phyloP scores from a whole-genome alignment of 768 basidiomycete genomes.

The Lactifluus echinatus region DNA sequence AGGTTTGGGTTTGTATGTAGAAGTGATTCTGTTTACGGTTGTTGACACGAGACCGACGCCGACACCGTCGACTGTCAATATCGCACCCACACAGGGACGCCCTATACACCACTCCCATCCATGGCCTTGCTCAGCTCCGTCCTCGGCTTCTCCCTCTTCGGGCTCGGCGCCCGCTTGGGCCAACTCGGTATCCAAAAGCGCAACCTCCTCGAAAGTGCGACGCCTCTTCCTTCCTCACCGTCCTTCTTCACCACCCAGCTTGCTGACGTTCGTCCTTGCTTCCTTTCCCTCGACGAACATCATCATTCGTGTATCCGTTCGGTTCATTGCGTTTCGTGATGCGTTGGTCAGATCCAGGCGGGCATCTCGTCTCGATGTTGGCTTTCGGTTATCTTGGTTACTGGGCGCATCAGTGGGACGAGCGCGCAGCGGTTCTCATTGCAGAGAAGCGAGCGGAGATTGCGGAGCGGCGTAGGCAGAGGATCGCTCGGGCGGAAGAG shows the following conservation, averaged over 20 bases:
- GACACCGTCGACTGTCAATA: not conserved
- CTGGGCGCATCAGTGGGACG: constrained; percentile 62
- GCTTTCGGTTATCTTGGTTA: constrained; percentile 70
- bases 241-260: not conserved
- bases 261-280: not conserved
- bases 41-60: too few species aligned
- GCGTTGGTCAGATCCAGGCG: constrained; percentile 53
- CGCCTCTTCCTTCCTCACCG: not conserved
- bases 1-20: too few species aligned
- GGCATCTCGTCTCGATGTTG: constrained; percentile 59
- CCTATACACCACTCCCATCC: too few species aligned
- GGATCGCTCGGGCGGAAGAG: constrained; percentile 28
- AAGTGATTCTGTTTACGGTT: too few species aligned
- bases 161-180: constrained; percentile 74
- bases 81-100: too few species aligned
- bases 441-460: constrained; percentile 57
- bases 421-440: constrained; percentile 50
- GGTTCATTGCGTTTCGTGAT: not conserved
- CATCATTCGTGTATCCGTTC: not conserved
- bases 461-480: constrained; percentile 37
- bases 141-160: constrained; percentile 72
- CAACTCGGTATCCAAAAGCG: constrained; percentile 82
- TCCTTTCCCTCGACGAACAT: not conserved
- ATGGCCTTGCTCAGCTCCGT: constrained; percentile 65
- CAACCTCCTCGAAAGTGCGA: constrained; percentile 73